phyloP scores from a whole-genome alignment of 2,329 filamentous ascomycete genomes.

The Nannizzia gypsea region DNA sequence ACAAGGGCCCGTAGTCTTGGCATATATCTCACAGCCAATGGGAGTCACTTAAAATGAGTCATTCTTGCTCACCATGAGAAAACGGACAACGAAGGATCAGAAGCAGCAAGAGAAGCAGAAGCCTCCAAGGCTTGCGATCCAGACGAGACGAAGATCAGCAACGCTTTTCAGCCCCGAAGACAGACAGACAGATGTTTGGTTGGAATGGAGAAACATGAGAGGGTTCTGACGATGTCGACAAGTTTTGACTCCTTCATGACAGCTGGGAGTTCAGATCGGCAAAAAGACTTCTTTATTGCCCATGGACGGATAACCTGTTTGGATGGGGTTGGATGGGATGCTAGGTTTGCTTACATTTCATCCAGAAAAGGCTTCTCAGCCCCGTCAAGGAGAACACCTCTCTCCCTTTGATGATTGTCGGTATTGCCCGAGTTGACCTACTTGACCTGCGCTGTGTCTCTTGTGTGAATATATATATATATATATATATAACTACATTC shows the following conservation, averaged over 20 bases:
- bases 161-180: no score
- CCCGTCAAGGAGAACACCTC: no score
- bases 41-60: neutral
- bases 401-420: no score
- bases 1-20: neutral
- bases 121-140: no score
- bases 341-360: no score
- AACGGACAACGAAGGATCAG: neutral
- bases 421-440: no score
- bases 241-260: neutral
- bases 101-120: neutral
- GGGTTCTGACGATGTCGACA: slow-evolving; percentile 5
- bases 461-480: neutral
- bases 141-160: no score
- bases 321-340: no score
- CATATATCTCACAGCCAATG: neutral
- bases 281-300: neutral
- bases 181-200: neutral
- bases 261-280: slow-evolving; percentile 2
- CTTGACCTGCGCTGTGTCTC: neutral
- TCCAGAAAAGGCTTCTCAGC: no score
- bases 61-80: slow-evolving; percentile 4
- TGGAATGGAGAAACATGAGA: neutral
- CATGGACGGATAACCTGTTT: no score
- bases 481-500: no score